Conservation (phyloP, 768 basidiomycete genomes). For the Lactarius quietus region DNA sequence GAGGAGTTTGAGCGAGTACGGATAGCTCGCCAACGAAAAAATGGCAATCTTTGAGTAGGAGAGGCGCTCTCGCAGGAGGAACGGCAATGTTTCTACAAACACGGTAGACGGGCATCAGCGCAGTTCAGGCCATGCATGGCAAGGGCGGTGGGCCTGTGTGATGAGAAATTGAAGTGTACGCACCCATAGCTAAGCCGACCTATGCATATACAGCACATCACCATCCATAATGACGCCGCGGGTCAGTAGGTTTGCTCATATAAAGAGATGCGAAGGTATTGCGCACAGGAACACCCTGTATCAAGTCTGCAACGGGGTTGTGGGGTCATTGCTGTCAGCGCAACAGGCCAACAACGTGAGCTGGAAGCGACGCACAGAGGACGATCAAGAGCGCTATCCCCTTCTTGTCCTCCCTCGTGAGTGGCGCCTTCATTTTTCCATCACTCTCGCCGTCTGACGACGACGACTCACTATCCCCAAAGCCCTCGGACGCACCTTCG, state of each 20-base stretch:
- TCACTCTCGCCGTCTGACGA: neutral
- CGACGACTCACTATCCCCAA: slow-evolving; percentile 15
- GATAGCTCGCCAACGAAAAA: slow-evolving; percentile 89
- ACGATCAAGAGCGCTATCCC: slow-evolving; percentile 45
- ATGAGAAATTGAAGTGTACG: neutral
- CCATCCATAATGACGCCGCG: neutral
- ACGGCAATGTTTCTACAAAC: slow-evolving; percentile 82
- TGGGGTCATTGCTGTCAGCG: neutral
- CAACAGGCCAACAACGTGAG: neutral
- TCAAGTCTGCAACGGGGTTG: slow-evolving; percentile 35
- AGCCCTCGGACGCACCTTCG: slow-evolving; percentile 23
- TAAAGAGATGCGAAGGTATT: neutral
- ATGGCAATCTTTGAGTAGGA: slow-evolving; percentile 96
- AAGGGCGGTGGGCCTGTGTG: slow-evolving; percentile 40
- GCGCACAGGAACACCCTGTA: slow-evolving; percentile 87
- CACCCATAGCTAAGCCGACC: slow-evolving; percentile 26
- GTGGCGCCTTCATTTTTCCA: slow-evolving; percentile 10
- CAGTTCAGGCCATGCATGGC: slow-evolving; percentile 69
- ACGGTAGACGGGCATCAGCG: neutral
- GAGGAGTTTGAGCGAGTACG: slow-evolving; percentile 93
- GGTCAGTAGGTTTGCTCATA: neutral
- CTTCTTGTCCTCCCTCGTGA: slow-evolving; percentile 38
- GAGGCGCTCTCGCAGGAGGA: slow-evolving; percentile 90
- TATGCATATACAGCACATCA: neutral
- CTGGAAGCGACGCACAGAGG: slow-evolving; percentile 40